Evolutionary conservation across 1,284 basidiomycete species (phyloP), one percentile per base, ranked within the genome.

Genomic region (Wallemia hederae): DNA sequence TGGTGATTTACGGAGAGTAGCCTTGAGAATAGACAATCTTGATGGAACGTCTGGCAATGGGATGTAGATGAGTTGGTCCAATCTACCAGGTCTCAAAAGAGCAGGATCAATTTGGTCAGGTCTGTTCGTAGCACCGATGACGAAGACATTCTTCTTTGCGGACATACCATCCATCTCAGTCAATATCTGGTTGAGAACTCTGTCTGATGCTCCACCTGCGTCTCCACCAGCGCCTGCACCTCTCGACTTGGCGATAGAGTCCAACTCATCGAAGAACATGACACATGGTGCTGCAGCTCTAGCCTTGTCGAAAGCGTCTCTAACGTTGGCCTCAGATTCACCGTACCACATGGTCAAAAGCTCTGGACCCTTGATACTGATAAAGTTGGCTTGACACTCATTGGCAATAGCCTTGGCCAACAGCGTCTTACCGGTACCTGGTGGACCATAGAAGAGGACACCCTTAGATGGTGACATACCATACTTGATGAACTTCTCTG

Each of bases 161-260:
- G 94, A 90, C 85, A 99, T 94, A 67, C 92, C 92, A 72, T 99
- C 94, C 90, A 99, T 97, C 75, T 99, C 94, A 62, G 94, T 98
- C 31, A 91, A 78, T 66, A 94, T 89, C 72, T 94, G 90, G 74
- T 96, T 94, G 63, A 96, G 79, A 11, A 96, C 91, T 75, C 94
- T 89, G 71, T 99, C 94, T 59, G 90, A 83, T 7, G 92, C 91
- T 64, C 92, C 94, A 65, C 91, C 91, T 61, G 75, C 91, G 70
- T 96, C 92, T 60, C 88, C 89, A 17, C 78, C 75, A 1, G 79
- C 76, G 22, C 76, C 76, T 27, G 74, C 73, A 63, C 92, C 92
- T 74, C 94, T 87, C 59, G 89, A 80, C 76, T 97, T 97, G 61
- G 92, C 92, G 67, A 98, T 97, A 14, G 92, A 94, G 71, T 98